phyloP scores from a whole-genome alignment of 1,284 basidiomycete species.

The Xerocomus minutiporus region DNA sequence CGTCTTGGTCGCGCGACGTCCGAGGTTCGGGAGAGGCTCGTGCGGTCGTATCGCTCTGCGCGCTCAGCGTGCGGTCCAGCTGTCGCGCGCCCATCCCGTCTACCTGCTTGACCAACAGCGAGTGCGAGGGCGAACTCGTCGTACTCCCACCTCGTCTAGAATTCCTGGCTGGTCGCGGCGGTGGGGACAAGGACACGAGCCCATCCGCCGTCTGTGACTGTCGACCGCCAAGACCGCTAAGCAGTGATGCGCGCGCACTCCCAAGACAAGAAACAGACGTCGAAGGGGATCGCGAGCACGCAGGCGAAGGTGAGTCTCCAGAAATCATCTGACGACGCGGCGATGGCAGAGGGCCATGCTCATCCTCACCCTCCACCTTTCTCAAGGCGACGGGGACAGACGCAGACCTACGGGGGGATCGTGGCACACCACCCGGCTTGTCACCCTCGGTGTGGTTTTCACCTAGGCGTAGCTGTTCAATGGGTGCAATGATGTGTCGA shows the following conservation, averaged over 20 bases:
- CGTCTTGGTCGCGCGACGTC: constrained; percentile 1
- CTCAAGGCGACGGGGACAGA: constrained; percentile 18
- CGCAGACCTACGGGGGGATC: constrained; percentile 16
- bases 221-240: not conserved
- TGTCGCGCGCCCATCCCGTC: constrained; percentile 10
- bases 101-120: constrained; percentile 6
- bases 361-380: constrained; percentile 10
- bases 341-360: constrained; percentile 5
- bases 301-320: constrained; percentile 6
- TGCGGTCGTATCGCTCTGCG: constrained; percentile 32
- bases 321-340: constrained; percentile 7
- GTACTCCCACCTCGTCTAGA: constrained; percentile 12
- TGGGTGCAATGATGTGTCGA: constrained; percentile 51
- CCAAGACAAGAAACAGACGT: constrained; percentile 3
- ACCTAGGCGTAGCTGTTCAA: constrained; percentile 41
- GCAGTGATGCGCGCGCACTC: constrained; percentile 11
- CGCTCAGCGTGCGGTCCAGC: constrained; percentile 24
- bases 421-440: not conserved
- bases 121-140: constrained; percentile 6
- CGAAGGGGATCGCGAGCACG: constrained; percentile 10
- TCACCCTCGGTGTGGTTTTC: constrained; percentile 12
- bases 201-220: constrained; percentile 17
- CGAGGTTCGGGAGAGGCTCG: constrained; percentile 16
- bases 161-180: constrained; percentile 15
- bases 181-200: constrained; percentile 27